Percentiles rank a stretch among this genome's conserved stretches.
phyloP scores from a whole-genome alignment of 2,329 filamentous ascomycete genomes.

The Pseudogymnoascus sp. region DNA sequence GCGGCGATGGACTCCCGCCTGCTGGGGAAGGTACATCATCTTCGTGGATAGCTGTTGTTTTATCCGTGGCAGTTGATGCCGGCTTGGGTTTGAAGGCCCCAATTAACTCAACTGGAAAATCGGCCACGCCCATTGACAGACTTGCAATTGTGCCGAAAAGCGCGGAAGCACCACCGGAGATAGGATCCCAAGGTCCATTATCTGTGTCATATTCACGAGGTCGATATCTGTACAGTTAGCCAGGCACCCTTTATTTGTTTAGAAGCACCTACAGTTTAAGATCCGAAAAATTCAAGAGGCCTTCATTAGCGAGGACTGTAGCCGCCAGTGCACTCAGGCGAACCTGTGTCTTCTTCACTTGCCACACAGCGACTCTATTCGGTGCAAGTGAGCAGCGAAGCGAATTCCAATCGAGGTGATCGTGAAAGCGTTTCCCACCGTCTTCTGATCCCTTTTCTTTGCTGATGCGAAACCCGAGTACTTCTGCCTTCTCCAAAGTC shows the following conservation, averaged over 20 bases:
- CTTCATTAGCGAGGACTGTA: constrained; percentile 56
- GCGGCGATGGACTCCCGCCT: not conserved
- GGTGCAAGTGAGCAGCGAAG: constrained; percentile 64
- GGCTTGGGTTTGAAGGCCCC: constrained; percentile 25
- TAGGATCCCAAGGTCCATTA: constrained; percentile 69
- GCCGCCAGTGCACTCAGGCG: constrained; percentile 66
- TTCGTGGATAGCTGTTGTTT: not conserved
- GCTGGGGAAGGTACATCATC: not conserved
- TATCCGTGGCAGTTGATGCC: not conserved
- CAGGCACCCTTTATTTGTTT: not conserved
- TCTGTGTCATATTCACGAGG: constrained; percentile 66
- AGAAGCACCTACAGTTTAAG: constrained; percentile 57
- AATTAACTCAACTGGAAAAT: constrained; percentile 55
- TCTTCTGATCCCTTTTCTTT: constrained; percentile 56
- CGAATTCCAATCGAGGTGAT: constrained; percentile 57
- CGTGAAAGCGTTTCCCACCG: constrained; percentile 62
- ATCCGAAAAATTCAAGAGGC: constrained; percentile 58
- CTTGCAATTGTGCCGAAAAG: constrained; percentile 75
- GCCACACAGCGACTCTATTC: constrained; percentile 64
- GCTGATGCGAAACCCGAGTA: constrained; percentile 51
- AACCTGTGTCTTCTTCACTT: constrained; percentile 58
- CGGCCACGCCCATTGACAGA: constrained; percentile 75
- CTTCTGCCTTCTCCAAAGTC: constrained; percentile 45
- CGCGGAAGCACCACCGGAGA: constrained; percentile 68
- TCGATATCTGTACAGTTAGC: constrained; percentile 39